Percentiles rank a stretch among this genome's conserved stretches.
Evolutionary conservation across 2,329 filamentous ascomycete species (phyloP).

Genomic region (Elsinoe fawcettii): DNA sequence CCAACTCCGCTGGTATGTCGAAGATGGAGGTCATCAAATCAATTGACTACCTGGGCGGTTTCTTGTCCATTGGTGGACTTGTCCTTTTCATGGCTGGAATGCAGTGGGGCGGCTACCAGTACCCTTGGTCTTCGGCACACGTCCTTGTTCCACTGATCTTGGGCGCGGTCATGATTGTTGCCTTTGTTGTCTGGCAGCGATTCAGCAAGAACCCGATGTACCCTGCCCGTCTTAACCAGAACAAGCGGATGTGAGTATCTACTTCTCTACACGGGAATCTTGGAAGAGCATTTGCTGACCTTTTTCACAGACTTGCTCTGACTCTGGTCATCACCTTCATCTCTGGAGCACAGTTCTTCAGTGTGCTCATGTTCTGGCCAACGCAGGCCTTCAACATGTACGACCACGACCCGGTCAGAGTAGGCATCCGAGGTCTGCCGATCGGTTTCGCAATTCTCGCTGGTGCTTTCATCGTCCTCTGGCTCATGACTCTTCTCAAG

Average conservation of each 20-base stretch:
- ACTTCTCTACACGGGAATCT: not conserved
- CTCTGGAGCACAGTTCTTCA: constrained; percentile 34
- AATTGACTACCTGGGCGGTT: constrained; percentile 46
- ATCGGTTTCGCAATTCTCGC: constrained; percentile 56
- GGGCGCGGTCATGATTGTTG: constrained; percentile 26
- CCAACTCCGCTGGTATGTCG: constrained; percentile 35
- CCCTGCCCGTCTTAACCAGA: constrained; percentile 26
- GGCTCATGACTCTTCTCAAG: constrained; percentile 49
- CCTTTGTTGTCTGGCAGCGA: constrained; percentile 29
- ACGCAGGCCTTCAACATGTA: constrained; percentile 57
- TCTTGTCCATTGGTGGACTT: constrained; percentile 44
- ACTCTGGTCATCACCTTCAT: constrained; percentile 36
- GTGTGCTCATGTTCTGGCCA: constrained; percentile 51
- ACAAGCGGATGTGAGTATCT: constrained; percentile 25
- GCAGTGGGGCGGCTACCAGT: constrained; percentile 23
- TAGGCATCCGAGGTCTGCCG: constrained; percentile 59
- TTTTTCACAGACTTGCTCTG: constrained; percentile 22
- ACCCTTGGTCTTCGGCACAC: constrained; percentile 28
- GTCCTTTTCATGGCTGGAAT: constrained; percentile 45
- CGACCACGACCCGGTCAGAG: constrained; percentile 50
- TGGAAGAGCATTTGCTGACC: not conserved
- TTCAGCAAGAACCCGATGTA: constrained; percentile 30
- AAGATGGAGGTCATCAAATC: constrained; percentile 36
- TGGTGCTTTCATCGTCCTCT: constrained; percentile 53
- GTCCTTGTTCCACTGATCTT: constrained; percentile 30